phyloP scores from a whole-genome alignment of 805 yeast species.

The Isabelozyma rhagii region DNA sequence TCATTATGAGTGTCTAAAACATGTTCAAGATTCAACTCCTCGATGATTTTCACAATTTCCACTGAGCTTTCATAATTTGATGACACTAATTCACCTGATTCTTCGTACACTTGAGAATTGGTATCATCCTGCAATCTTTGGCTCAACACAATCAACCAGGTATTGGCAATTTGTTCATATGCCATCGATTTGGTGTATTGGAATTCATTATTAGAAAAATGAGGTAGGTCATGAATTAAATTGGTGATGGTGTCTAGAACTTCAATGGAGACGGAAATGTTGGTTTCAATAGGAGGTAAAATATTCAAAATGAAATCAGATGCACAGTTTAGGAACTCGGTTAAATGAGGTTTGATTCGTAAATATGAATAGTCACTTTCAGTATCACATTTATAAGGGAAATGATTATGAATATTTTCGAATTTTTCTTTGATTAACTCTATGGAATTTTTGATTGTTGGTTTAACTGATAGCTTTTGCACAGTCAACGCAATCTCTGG shows the following conservation, averaged over 20 bases:
- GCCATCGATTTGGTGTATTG: conserved; percentile 52
- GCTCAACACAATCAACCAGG: conserved; percentile 50
- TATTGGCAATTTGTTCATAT: conserved; percentile 57
- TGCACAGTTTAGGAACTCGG: conserved; percentile 66
- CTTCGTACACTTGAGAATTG: conserved; percentile 6
- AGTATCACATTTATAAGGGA: conserved; percentile 77
- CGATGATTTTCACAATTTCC: conserved; percentile 25
- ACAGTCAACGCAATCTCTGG: conserved; percentile 61
- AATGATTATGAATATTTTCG: conserved; percentile 39
- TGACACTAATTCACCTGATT: background rate
- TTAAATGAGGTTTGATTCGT: conserved; percentile 64
- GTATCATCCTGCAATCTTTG: conserved; percentile 17
- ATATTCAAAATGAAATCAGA: conserved; percentile 73
- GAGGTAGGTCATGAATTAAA: conserved; percentile 62
- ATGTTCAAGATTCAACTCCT: conserved; percentile 36
- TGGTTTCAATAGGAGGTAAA: conserved; percentile 66
- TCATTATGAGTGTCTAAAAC: conserved; percentile 46
- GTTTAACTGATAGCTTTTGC: conserved; percentile 51
- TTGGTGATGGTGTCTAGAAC: conserved; percentile 62
- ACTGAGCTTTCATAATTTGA: conserved; percentile 12
- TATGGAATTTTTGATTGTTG: conserved; percentile 52
- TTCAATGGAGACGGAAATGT: conserved; percentile 50
- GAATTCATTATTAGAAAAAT: conserved; percentile 56
- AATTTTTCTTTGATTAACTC: conserved; percentile 47
- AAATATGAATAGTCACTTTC: conserved; percentile 73